These are phyloP conservation scores for Monosporascus sp. DNA, from an alignment of 2,329 filamentous ascomycete genomes.

Conservation along the genomic window DNA sequence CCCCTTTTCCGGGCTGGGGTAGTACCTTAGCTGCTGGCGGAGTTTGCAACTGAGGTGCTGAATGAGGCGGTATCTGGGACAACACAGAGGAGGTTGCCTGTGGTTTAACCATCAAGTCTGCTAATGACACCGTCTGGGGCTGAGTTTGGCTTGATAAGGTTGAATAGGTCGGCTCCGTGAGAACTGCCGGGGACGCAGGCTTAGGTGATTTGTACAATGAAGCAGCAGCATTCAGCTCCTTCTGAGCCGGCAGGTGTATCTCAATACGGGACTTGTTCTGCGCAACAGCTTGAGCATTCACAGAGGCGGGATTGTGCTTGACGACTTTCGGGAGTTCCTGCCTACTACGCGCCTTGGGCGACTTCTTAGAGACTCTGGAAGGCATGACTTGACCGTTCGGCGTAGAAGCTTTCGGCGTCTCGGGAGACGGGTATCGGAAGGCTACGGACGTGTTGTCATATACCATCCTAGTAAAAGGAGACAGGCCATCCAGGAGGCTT, in stretches of 20 bases:
- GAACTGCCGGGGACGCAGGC: slow-evolving; percentile 1
- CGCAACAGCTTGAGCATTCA: slow-evolving; percentile 25
- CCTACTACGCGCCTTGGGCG: slow-evolving; percentile 23
- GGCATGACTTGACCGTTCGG: slow-evolving; percentile 24
- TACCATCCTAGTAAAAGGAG: slow-evolving; percentile 46
- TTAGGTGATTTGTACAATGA: slow-evolving; percentile 12
- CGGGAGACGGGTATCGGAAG: slow-evolving; percentile 36
- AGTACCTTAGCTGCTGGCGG: slow-evolving; percentile 5
- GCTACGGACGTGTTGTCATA: slow-evolving; percentile 37
- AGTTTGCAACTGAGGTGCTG: slow-evolving; percentile 6
- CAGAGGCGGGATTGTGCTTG: slow-evolving; percentile 36
- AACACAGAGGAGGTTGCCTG: slow-evolving; percentile 10
- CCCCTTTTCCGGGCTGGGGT: slow-evolving; percentile 1
- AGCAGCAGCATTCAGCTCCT: slow-evolving; percentile 17
- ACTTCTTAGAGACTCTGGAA: slow-evolving; percentile 23
- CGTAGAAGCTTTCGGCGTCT: slow-evolving; percentile 22
- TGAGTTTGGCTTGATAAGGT: slow-evolving; percentile 14
- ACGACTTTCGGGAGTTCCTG: slow-evolving; percentile 26
- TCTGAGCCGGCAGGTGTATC: slow-evolving; percentile 22
- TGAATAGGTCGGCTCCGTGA: background rate
- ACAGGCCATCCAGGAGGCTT: slow-evolving; percentile 37
- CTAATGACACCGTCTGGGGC: slow-evolving; percentile 25
- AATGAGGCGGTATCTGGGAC: slow-evolving; percentile 12
- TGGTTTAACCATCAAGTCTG: slow-evolving; percentile 24
- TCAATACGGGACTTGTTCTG: slow-evolving; percentile 24